phyloP scores from a whole-genome alignment of 805 yeast genomes.

The Priceomyces melissophilus region DNA sequence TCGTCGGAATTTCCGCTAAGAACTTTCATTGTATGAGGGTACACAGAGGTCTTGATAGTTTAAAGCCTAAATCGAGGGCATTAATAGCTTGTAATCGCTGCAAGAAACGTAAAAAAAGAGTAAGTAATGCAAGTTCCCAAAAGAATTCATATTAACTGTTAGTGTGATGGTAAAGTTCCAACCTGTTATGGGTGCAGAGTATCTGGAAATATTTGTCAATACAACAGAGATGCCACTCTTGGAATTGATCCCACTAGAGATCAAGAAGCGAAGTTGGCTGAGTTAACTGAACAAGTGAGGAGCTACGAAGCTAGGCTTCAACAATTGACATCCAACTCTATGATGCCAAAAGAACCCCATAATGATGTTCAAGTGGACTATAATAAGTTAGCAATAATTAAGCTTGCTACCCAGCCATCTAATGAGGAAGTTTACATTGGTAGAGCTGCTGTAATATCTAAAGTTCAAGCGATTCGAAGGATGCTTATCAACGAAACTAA shows the following conservation, averaged over 20 bases:
- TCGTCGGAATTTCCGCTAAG: too few relatives aligned
- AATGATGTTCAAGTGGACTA: neutral
- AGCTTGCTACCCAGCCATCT: constrained; percentile 7
- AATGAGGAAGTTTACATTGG: constrained; percentile 16
- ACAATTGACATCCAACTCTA: neutral
- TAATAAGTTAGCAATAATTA: neutral
- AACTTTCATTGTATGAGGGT: too few relatives aligned
- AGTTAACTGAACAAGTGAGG: neutral
- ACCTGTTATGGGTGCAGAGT: neutral
- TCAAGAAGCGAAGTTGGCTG: neutral
- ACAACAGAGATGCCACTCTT: neutral
- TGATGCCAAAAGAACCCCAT: neutral
- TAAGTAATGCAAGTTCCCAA: neutral
- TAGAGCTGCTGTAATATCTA: constrained; percentile 18
- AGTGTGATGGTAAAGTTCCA: neutral
- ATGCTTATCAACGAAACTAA: constrained; percentile 9
- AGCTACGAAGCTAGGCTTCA: neutral
- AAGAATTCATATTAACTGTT: neutral
- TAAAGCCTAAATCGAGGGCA: too few relatives aligned
- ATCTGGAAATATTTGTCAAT: neutral
- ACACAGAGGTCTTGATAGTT: too few relatives aligned
- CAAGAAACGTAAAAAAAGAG: neutral
- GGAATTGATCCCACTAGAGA: neutral
- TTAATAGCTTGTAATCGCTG: neutral
- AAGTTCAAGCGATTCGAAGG: constrained; percentile 19